Percentiles rank a stretch among this genome's conserved stretches.
Evolutionary conservation across 805 yeast genomes (phyloP).

Genomic region (Hanseniaspora mollemarum): DNA sequence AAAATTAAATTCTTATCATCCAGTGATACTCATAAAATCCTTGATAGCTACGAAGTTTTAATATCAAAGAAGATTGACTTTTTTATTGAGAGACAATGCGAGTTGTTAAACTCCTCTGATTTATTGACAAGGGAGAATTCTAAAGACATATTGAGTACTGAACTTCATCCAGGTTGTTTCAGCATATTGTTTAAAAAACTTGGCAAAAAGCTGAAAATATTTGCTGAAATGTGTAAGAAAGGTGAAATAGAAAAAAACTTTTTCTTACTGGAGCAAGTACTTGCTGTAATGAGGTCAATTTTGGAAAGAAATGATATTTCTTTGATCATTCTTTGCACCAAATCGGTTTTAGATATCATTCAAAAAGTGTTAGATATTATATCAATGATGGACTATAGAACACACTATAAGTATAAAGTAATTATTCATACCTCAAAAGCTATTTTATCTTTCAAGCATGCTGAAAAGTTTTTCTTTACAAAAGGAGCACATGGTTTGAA

Average conservation of each 20-base stretch:
- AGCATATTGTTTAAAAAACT: constrained; percentile 34
- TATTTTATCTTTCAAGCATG: constrained; percentile 26
- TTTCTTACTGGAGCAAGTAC: constrained; percentile 39
- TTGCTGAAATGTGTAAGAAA: constrained; percentile 23
- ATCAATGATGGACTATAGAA: constrained; percentile 22
- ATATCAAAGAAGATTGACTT: constrained; percentile 31
- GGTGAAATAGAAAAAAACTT: constrained; percentile 26
- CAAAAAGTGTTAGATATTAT: constrained; percentile 25
- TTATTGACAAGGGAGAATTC: constrained; percentile 55
- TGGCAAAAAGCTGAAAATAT: constrained; percentile 30
- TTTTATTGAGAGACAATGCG: constrained; percentile 43
- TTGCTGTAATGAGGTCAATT: constrained; percentile 36
- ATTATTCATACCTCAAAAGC: constrained; percentile 29
- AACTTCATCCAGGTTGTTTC: constrained; percentile 49
- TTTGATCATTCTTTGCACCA: constrained; percentile 29
- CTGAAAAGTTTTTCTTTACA: constrained; percentile 25
- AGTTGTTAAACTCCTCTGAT: constrained; percentile 38
- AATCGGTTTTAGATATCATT: constrained; percentile 30
- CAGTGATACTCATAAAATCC: constrained; percentile 16
- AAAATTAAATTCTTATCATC: constrained; percentile 26
- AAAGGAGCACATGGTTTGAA: constrained; percentile 39
- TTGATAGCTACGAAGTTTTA: constrained; percentile 22
- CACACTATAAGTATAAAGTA: constrained; percentile 26
- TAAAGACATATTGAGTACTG: constrained; percentile 57
- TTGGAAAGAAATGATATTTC: constrained; percentile 29